These are phyloP conservation scores for Phytophthora pistaciae DNA, from an alignment of 352 stramenopile species.

Conservation along the genomic window DNA sequence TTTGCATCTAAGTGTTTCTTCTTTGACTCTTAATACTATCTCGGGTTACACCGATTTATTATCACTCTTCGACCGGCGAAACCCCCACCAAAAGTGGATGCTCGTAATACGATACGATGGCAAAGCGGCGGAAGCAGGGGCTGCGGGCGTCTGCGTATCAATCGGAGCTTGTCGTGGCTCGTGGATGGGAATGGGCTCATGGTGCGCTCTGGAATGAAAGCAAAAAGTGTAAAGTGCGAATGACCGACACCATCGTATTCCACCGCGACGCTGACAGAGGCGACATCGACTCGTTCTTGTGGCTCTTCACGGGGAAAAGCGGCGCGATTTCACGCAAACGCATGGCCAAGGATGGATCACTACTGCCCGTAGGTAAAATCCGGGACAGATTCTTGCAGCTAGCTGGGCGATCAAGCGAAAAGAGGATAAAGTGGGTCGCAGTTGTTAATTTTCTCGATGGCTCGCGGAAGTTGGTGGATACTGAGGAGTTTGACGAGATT, in stretches of 20 bases:
- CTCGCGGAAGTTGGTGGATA: constrained; percentile 28
- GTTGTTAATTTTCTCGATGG: constrained; percentile 31
- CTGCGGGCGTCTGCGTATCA: constrained; percentile 1
- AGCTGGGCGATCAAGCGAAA: constrained; percentile 25
- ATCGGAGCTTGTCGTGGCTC: background rate
- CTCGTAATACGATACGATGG: constrained; percentile 17
- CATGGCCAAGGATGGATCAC: constrained; percentile 16
- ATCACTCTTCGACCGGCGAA: constrained; percentile 7
- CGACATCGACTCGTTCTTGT: constrained; percentile 30
- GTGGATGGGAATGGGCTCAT: constrained; percentile 53
- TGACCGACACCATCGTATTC: constrained; percentile 54
- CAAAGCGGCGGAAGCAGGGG: constrained; percentile 35
- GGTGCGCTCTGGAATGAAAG: constrained; percentile 36
- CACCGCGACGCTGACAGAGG: constrained; percentile 15
- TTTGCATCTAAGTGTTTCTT: background rate
- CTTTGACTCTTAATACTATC: too few relatives aligned
- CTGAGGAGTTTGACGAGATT: constrained; percentile 34
- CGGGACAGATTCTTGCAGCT: constrained; percentile 58
- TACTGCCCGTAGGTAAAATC: constrained; percentile 44
- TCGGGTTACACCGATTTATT: too few relatives aligned
- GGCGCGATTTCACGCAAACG: constrained; percentile 57
- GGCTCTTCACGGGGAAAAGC: constrained; percentile 67
- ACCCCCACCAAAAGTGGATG: constrained; percentile 34
- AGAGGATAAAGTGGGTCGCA: constrained; percentile 16
- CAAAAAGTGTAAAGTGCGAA: constrained; percentile 41